These are phyloP conservation scores for Barnettozyma populi DNA, from an alignment of 805 yeast species.

Conservation along the genomic window DNA sequence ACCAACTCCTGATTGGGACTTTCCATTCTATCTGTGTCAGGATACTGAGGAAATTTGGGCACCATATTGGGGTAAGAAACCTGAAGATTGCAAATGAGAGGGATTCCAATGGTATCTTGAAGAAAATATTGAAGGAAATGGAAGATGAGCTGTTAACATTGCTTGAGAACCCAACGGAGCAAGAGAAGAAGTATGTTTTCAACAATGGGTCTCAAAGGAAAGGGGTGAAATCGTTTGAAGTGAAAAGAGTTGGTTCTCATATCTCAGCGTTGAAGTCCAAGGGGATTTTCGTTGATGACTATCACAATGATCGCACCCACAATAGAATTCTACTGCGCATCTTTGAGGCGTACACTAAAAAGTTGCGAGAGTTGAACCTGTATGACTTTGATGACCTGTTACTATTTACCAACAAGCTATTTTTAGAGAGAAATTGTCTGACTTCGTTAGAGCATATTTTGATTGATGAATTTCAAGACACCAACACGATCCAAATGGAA, in stretches of 20 bases:
- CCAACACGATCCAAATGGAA: slow-evolving; percentile 70
- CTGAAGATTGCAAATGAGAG: slow-evolving; percentile 61
- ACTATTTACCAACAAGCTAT: slow-evolving; percentile 44
- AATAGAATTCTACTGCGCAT: slow-evolving; percentile 33
- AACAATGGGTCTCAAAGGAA: not conserved
- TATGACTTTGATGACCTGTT: slow-evolving; percentile 86
- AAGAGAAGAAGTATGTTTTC: not conserved
- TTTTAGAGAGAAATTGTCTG: slow-evolving; percentile 26
- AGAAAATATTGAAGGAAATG: slow-evolving; percentile 30
- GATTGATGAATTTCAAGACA: slow-evolving; percentile 95
- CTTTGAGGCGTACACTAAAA: slow-evolving; percentile 49
- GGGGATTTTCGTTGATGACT: slow-evolving; percentile 42
- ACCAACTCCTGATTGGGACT: slow-evolving; percentile 69
- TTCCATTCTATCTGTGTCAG: slow-evolving; percentile 79
- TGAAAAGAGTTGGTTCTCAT: slow-evolving; percentile 13
- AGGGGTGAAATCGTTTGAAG: slow-evolving; percentile 7
- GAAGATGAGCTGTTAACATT: slow-evolving; percentile 5
- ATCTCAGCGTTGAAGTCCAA: slow-evolving; percentile 54
- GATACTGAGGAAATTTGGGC: slow-evolving; percentile 52
- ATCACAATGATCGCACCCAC: slow-evolving; percentile 24
- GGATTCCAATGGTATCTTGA: slow-evolving; percentile 46
- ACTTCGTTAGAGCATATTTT: slow-evolving; percentile 56
- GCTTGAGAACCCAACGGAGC: not conserved
- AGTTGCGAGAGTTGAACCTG: slow-evolving; percentile 36
- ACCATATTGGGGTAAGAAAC: slow-evolving; percentile 35